Percentiles rank a stretch among this genome's conserved stretches.
phyloP scores from a whole-genome alignment of 2,329 filamentous ascomycete species.

The Metarhizium humberi region DNA sequence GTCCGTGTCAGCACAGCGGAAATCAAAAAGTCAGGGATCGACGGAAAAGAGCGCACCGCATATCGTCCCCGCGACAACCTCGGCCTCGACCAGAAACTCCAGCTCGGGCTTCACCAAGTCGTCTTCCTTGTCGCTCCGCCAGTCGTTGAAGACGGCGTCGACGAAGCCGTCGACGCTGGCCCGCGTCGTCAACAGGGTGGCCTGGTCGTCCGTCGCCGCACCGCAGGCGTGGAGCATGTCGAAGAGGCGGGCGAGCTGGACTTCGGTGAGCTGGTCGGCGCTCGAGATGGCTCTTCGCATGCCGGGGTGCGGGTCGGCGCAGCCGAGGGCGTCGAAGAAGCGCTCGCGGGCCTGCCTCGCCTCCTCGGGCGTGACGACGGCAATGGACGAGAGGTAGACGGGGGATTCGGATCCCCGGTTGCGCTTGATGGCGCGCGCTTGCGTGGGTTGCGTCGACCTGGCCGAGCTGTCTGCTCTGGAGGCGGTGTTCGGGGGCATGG shows the following conservation, averaged over 20 bases:
- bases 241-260: constrained; percentile 19
- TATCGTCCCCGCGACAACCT: constrained; percentile 15
- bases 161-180: constrained; percentile 23
- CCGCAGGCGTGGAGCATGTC: constrained; percentile 24
- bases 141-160: constrained; percentile 20
- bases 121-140: constrained; percentile 10
- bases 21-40: background rate
- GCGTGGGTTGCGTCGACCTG: background rate
- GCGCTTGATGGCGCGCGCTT: constrained; percentile 6
- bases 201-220: constrained; percentile 13
- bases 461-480: background rate
- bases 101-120: constrained; percentile 14
- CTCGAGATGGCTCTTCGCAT: constrained; percentile 11
- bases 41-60: constrained; percentile 15
- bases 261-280: constrained; percentile 17
- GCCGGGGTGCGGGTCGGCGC: constrained; percentile 11
- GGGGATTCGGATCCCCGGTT: constrained; percentile 9
- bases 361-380: background rate
- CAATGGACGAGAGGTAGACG: constrained; percentile 8
- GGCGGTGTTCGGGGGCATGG: constrained; percentile 1
- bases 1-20: background rate
- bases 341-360: constrained; percentile 4
- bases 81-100: constrained; percentile 20
- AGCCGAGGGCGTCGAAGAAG: constrained; percentile 17
- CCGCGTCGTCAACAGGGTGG: constrained; percentile 14